Percentiles rank a stretch among this genome's conserved stretches.
Evolutionary conservation across 129 eudicot species (phyloP).

Genomic region (Lactuca sativa): DNA sequence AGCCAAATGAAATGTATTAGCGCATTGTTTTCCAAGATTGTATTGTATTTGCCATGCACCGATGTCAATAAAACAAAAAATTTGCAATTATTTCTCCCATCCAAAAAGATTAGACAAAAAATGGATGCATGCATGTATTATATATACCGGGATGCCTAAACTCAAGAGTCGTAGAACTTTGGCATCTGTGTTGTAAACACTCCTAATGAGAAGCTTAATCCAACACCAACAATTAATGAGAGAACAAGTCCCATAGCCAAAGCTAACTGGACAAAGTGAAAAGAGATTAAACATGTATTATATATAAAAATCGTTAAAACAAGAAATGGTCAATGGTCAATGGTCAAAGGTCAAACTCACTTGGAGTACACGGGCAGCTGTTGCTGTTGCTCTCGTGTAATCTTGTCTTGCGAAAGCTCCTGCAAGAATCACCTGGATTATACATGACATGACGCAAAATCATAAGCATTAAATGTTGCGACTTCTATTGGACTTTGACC

Average conservation of each 20-base stretch:
- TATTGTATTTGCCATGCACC: too few relatives aligned
- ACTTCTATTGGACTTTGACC: constrained; percentile 1
- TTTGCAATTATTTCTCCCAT: too few relatives aligned
- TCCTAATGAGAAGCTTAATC: constrained; percentile 35
- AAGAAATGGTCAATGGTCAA: background rate
- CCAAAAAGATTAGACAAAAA: too few relatives aligned
- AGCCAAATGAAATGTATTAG: constrained; percentile 1
- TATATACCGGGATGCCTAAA: constrained; percentile 56
- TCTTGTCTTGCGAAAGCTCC: constrained; percentile 47
- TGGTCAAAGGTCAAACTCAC: constrained; percentile 24
- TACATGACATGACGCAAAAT: background rate
- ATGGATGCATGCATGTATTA: too few relatives aligned
- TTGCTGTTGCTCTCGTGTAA: constrained; percentile 33
- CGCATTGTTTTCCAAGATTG: background rate
- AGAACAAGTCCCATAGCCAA: constrained; percentile 48
- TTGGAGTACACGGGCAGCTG: constrained; percentile 45
- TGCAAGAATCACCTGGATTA: constrained; percentile 50
- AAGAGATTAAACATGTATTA: background rate
- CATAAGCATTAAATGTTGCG: background rate
- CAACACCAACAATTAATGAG: constrained; percentile 34
- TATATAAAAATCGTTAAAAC: background rate
- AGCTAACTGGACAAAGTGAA: constrained; percentile 42
- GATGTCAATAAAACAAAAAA: too few relatives aligned
- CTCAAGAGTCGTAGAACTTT: constrained; percentile 42
- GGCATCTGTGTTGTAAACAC: constrained; percentile 44